Conservation (phyloP, 306 rosid genomes). For the Rosa chinensis region DNA sequence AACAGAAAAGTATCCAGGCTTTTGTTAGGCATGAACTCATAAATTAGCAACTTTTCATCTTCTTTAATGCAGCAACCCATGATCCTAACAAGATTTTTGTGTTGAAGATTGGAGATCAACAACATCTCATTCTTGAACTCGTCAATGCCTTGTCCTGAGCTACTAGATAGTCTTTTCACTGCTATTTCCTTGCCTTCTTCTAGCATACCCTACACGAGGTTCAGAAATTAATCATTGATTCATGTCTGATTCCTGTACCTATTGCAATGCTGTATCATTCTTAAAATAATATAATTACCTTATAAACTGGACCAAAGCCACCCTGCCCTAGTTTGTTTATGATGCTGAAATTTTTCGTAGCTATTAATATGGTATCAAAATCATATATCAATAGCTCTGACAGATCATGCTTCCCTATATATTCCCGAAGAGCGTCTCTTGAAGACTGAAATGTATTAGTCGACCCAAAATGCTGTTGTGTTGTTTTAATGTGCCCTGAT, state of each 20-base stretch:
- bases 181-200: conserved; percentile 16
- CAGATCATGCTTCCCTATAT: background rate
- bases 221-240: background rate
- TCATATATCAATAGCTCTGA: background rate
- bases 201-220: conserved; percentile 19
- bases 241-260: background rate
- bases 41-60: conserved; percentile 20
- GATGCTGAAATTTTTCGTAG: background rate
- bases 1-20: conserved; percentile 7
- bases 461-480: background rate
- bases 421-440: background rate
- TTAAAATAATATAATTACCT: too few species aligned
- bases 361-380: background rate
- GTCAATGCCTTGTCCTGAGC: conserved; percentile 29
- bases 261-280: background rate
- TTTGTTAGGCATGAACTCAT: conserved; percentile 19
- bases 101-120: conserved; percentile 17
- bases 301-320: conserved; percentile 20
- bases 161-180: conserved; percentile 29
- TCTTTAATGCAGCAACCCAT: conserved; percentile 33
- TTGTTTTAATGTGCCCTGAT: background rate
- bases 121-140: conserved; percentile 21
- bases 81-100: conserved; percentile 24
- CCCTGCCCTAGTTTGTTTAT: conserved; percentile 1
- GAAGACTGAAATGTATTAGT: background rate